phyloP scores from a whole-genome alignment of 768 basidiomycete species.

The Russula earlei region DNA sequence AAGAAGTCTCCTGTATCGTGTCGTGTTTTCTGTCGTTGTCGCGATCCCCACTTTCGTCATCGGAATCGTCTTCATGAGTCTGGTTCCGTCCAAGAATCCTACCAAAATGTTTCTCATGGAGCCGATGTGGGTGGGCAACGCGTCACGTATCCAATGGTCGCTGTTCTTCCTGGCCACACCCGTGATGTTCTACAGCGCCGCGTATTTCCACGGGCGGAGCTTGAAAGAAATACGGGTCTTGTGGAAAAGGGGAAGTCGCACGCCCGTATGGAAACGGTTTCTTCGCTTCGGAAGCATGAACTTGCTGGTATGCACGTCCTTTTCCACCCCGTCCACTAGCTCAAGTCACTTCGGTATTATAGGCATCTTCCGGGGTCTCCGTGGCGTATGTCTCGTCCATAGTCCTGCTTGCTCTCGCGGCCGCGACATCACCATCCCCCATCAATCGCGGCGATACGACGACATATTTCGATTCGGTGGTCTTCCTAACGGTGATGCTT shows the following conservation, averaged over 20 bases:
- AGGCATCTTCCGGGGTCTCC: conserved; percentile 57
- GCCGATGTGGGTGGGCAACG: conserved; percentile 56
- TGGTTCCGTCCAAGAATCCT: conserved; percentile 40
- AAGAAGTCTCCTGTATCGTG: conserved; percentile 40
- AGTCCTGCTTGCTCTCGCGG: conserved; percentile 53
- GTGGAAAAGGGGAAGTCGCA: conserved; percentile 49
- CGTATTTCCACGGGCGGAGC: conserved; percentile 44
- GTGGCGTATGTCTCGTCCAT: conserved; percentile 74
- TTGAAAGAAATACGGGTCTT: conserved; percentile 45
- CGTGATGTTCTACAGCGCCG: conserved; percentile 60
- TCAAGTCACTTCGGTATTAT: background rate
- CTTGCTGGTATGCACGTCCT: conserved; percentile 44
- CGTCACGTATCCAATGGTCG: conserved; percentile 50
- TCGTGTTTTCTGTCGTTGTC: conserved; percentile 47
- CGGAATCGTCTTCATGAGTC: conserved; percentile 64
- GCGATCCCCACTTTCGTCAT: conserved; percentile 76
- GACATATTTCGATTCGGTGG: conserved; percentile 75
- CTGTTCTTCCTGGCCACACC: conserved; percentile 60
- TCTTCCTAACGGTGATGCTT: conserved; percentile 75
- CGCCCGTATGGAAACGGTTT: conserved; percentile 47
- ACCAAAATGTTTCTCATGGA: conserved; percentile 44
- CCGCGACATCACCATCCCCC: conserved; percentile 31
- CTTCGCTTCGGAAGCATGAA: conserved; percentile 84
- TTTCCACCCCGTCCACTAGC: background rate
- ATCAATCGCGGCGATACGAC: conserved; percentile 38